phyloP scores from a whole-genome alignment of 108 stramenopile species.

The Epithemia pelagica region DNA sequence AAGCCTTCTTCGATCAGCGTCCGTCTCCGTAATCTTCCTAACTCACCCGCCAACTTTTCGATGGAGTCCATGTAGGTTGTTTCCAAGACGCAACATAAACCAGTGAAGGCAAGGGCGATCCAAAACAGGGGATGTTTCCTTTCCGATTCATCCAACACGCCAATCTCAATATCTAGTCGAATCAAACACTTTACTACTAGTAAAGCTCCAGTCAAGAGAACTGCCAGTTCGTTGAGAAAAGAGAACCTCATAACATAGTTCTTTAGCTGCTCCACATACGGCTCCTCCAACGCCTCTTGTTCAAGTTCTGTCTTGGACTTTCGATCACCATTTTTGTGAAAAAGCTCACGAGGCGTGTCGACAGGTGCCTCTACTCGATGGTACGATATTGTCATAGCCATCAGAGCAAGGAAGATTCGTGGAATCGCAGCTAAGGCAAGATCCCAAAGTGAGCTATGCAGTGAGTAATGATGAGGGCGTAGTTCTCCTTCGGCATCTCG shows the following conservation, averaged over 20 bases:
- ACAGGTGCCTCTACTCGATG: background rate
- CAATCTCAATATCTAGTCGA: conserved; percentile 38
- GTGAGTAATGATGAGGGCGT: background rate
- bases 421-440: background rate
- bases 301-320: conserved; percentile 43
- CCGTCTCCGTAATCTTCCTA: background rate
- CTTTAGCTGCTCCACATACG: conserved; percentile 18
- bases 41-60: conserved; percentile 11
- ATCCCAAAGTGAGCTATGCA: background rate
- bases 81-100: conserved; percentile 22
- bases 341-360: background rate
- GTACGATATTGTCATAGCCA: background rate
- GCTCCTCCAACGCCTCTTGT: conserved; percentile 39
- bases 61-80: conserved; percentile 16
- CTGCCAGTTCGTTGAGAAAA: conserved; percentile 26
- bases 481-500: background rate
- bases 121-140: conserved; percentile 35
- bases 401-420: background rate
- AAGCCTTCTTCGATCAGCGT: background rate
- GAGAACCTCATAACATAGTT: conserved; percentile 23
- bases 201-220: conserved; percentile 13
- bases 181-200: conserved; percentile 29
- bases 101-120: conserved; percentile 22
- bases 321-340: conserved; percentile 24
- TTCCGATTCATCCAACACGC: conserved; percentile 18